Evolutionary conservation across 1,139 yeast genomes (phyloP), one percentile per base, ranked within the genome.

Genomic region (Schwanniomyces etchellsii): DNA sequence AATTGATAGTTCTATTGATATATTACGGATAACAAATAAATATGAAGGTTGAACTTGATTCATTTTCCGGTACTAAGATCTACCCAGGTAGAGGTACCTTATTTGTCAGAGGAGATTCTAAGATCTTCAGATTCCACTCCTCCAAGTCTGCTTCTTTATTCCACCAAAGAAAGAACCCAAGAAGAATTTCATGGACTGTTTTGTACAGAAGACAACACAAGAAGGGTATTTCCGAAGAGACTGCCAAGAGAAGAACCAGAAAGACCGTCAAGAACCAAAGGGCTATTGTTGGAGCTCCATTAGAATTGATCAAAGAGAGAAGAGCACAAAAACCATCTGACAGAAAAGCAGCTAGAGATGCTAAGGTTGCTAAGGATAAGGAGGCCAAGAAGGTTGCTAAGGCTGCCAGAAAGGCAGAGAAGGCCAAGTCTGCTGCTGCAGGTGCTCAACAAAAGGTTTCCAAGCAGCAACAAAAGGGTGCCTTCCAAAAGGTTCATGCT

Each of bases 21-120:
- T 18, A 7, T 7, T 13, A 7, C 7, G 13, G 13, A 18, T 9
- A 14, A 11, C 9, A 21, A 28, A 5, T 5, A 38, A 64, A 50
- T 73, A 93, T 91, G 98, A 91, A 91, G 95, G 86, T 93, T 75
- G 99, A 91, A 84, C 77, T 89, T 77, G 97, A 91, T 74, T 84
- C 97, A 68, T 91, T 91, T 80, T 89, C 98, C 63, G 98, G 98
- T 74, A 74, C 89, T 64, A 91, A 89, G 78, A 91, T 91, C 81
- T 93, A 91, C 95, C 98, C 98, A 78, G 97, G 98, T 75, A 85
- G 96, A 81, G 98, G 98, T 76, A 86, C 94, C 68, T 82, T 91
- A 70, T 91, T 86, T 66, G 91, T 91, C 72, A 89, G 99, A 77
- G 96, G 97, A 60, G 99, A 91, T 88, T 88, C 97, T 64, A 91